These are phyloP conservation scores for Dicorynia guianensis DNA, from an alignment of 306 rosid genomes.

Conservation along the genomic window DNA sequence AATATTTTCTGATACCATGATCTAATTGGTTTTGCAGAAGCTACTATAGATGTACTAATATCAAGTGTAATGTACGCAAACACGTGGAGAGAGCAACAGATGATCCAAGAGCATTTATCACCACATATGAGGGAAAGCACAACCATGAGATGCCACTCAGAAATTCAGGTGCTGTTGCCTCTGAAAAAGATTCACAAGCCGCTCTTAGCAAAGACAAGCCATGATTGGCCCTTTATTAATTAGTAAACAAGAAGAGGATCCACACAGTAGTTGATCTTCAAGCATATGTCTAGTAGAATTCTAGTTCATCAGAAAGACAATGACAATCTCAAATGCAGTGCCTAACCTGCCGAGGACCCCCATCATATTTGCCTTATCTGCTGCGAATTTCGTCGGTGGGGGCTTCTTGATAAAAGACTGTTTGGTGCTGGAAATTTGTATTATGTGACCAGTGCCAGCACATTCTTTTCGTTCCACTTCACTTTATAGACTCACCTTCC, in stretches of 20 bases:
- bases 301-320: slow-evolving; percentile 28
- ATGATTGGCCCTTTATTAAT: slow-evolving; percentile 32
- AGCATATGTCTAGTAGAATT: slow-evolving; percentile 5
- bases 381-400: background rate
- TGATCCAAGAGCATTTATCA: slow-evolving; percentile 85
- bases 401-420: background rate
- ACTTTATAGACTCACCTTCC: background rate
- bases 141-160: slow-evolving; percentile 84
- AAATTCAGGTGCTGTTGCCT: slow-evolving; percentile 53
- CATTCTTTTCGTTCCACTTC: slow-evolving; percentile 4
- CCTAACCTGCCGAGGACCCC: slow-evolving; percentile 4
- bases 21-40: slow-evolving; percentile 63
- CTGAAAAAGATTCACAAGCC: slow-evolving; percentile 59
- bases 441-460: slow-evolving; percentile 1
- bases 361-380: background rate
- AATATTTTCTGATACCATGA: slow-evolving; percentile 19
- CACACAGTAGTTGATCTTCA: slow-evolving; percentile 11
- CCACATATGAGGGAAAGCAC: slow-evolving; percentile 96
- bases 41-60: slow-evolving; percentile 86
- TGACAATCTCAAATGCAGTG: slow-evolving; percentile 1
- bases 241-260: slow-evolving; percentile 28
- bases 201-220: slow-evolving; percentile 53
- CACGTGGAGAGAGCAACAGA: slow-evolving; percentile 93
- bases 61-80: slow-evolving; percentile 82
- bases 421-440: slow-evolving; percentile 29